Conservation (phyloP, 169 alveolate species). For the Babesia caballi region DNA sequence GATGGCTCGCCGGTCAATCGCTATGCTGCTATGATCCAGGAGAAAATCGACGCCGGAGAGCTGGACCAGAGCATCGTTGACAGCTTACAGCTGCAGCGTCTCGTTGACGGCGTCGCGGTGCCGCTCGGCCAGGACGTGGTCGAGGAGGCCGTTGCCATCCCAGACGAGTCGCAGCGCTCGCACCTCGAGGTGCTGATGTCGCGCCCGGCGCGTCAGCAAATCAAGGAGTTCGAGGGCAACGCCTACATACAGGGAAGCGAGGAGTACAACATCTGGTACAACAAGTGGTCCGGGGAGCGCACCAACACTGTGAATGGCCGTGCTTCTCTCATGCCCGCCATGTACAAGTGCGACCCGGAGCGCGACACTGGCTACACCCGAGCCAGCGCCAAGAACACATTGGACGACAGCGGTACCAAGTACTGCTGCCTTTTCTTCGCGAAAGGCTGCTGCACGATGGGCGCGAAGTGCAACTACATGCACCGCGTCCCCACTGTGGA, state of each 20-base stretch:
- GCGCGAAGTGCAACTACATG: constrained; percentile 92
- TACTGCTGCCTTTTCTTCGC: constrained; percentile 95
- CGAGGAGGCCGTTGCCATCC: constrained; percentile 44
- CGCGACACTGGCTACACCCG: constrained; percentile 96
- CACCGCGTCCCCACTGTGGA: constrained; percentile 95
- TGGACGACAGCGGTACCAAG: constrained; percentile 74
- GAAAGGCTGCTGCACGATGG: constrained; percentile 96
- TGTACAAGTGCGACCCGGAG: constrained; percentile 89
- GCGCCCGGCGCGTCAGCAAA: constrained; percentile 55
- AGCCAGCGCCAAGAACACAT: constrained; percentile 83
- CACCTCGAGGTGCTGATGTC: constrained; percentile 31
- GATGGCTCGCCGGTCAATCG: background rate
- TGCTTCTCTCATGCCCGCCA: constrained; percentile 83
- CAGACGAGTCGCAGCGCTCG: constrained; percentile 14
- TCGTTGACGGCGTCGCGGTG: constrained; percentile 44
- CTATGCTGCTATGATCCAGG: constrained; percentile 16
- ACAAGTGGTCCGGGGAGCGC: constrained; percentile 91
- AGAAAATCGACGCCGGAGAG: constrained; percentile 52
- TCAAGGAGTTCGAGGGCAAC: constrained; percentile 44
- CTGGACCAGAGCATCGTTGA: constrained; percentile 42
- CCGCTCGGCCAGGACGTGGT: constrained; percentile 60
- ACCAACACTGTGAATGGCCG: constrained; percentile 74
- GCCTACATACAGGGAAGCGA: constrained; percentile 88
- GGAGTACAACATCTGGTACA: constrained; percentile 99
- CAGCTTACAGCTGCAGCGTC: constrained; percentile 44